Evolutionary conservation across 257 asterid genomes (phyloP).

Genomic region (Solanum sejunctum): DNA sequence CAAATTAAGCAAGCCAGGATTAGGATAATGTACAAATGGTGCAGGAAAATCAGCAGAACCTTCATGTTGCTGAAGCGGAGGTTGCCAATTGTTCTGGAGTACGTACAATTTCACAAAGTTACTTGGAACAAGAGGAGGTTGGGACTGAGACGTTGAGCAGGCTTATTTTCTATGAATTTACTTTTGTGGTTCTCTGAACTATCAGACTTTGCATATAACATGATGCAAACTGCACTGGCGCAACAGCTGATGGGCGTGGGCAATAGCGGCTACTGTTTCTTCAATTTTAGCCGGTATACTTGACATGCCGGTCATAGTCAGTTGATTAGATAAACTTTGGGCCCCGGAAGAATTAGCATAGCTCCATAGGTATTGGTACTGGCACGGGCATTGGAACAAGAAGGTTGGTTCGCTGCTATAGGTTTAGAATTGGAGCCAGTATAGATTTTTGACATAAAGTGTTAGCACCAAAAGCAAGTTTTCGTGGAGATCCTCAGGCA

Average conservation of each 20-base stretch:
- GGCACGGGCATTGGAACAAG: not conserved
- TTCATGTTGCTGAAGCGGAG: not conserved
- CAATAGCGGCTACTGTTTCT: no score
- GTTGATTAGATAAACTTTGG: not conserved
- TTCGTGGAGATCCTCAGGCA: conserved; percentile 20
- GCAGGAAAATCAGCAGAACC: not conserved
- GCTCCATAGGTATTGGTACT: not conserved
- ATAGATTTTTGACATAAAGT: not conserved
- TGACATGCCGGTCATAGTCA: conserved; percentile 2
- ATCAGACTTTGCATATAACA: not conserved
- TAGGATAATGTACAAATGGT: not conserved
- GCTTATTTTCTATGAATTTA: conserved; percentile 1
- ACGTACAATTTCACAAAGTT: no score
- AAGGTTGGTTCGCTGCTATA: not conserved
- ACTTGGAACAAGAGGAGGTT: not conserved
- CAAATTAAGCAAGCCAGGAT: not conserved
- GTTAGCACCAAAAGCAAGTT: not conserved
- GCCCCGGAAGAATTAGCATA: not conserved
- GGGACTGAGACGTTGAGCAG: not conserved
- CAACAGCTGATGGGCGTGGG: no score
- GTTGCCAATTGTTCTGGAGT: not conserved
- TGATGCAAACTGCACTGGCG: no score
- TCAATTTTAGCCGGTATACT: conserved; percentile 1
- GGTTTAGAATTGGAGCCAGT: not conserved
- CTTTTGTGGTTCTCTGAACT: conserved; percentile 2